Percentiles rank a stretch among this genome's conserved stretches.
phyloP scores from a whole-genome alignment of 2,329 filamentous ascomycete genomes.

The Penicillium sp. region DNA sequence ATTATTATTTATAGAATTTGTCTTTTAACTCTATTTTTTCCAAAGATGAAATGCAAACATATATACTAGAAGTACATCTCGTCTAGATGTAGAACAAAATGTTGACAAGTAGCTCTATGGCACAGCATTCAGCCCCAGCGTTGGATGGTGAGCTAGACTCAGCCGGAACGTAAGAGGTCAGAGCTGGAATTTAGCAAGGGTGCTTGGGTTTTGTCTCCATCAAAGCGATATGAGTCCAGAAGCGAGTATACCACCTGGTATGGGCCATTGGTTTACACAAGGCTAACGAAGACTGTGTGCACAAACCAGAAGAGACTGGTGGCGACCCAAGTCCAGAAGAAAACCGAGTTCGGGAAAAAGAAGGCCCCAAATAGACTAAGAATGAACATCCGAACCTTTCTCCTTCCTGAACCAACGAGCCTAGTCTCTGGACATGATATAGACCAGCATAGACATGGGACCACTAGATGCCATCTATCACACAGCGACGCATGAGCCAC shows the following conservation, averaged over 20 bases:
- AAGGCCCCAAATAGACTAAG: too few species aligned
- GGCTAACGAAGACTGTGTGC: background rate
- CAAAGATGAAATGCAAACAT: background rate
- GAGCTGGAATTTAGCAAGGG: background rate
- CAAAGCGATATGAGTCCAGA: background rate
- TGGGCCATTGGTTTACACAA: background rate
- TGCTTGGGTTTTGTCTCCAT: background rate
- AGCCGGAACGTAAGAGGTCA: background rate
- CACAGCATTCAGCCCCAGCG: background rate
- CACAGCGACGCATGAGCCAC: background rate
- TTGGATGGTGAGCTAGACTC: background rate
- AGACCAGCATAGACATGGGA: background rate
- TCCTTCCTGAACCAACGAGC: background rate
- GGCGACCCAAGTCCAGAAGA: background rate
- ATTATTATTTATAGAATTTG: too few species aligned
- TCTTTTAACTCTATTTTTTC: too few species aligned
- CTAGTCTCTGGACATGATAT: background rate
- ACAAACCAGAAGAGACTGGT: background rate
- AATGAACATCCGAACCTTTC: too few species aligned
- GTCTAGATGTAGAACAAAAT: background rate
- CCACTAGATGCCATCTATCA: background rate
- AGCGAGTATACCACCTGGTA: too few species aligned
- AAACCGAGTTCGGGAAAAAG: background rate
- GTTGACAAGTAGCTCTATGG: background rate
- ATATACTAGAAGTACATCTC: background rate